These are phyloP conservation scores for Neckera pumila DNA, from an alignment of 225 moss, liverwort and hornwort species.

Conservation along the genomic window DNA sequence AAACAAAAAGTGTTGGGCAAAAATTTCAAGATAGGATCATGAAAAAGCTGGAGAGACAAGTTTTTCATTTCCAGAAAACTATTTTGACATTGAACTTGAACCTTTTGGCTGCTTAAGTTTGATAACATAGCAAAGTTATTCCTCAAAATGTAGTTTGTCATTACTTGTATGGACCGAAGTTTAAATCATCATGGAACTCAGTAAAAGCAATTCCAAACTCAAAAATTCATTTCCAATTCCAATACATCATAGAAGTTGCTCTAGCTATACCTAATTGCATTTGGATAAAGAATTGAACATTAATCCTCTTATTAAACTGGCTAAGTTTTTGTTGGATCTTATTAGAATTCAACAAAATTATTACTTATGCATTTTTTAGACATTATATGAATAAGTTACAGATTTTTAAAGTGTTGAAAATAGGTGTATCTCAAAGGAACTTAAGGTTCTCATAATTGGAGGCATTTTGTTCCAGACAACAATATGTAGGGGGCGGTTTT, in stretches of 20 bases:
- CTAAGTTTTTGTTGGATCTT: not conserved
- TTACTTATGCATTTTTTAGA: no score
- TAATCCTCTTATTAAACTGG: not conserved
- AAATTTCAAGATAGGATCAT: accelerated
- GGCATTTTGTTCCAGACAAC: no score
- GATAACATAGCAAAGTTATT: not conserved
- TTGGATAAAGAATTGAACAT: accelerated
- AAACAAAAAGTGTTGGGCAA: accelerated
- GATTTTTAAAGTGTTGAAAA: not conserved
- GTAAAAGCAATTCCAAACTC: accelerated
- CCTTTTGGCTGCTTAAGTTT: accelerated
- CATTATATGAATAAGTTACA: not conserved
- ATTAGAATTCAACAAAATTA: accelerated
- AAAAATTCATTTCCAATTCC: not conserved
- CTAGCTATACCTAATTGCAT: no score
- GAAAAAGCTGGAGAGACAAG: accelerated
- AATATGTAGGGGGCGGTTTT: accelerated
- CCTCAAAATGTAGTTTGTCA: not conserved
- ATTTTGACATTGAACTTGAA: not conserved
- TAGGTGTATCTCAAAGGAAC: accelerated
- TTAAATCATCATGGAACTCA: not conserved
- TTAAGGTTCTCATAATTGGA: not conserved
- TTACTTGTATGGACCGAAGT: not conserved
- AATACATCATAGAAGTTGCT: accelerated
- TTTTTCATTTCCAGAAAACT: not conserved